Percentiles rank a stretch among this genome's conserved stretches.
Conservation (phyloP, 495 filamentous ascomycete genomes). For the Astrothelium macrocarpum region DNA sequence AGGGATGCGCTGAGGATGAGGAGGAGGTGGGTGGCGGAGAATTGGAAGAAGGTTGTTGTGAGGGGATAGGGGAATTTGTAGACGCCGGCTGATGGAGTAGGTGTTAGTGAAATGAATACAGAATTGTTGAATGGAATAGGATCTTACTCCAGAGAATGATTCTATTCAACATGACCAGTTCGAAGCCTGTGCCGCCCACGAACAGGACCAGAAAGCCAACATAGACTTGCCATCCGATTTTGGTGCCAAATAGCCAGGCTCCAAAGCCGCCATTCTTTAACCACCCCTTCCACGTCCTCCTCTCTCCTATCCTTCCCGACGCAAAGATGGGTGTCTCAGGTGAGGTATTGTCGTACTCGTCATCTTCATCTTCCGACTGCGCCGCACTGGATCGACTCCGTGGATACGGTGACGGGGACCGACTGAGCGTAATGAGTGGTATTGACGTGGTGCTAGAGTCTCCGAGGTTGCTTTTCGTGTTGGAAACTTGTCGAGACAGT, state of each 20-base stretch:
- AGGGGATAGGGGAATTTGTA: conserved; percentile 46
- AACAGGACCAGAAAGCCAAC: conserved; percentile 39
- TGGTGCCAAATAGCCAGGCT: conserved; percentile 41
- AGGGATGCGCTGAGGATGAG: conserved; percentile 32
- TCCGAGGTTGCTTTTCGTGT: conserved; percentile 17
- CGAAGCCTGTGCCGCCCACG: conserved; percentile 35
- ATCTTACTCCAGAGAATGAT: conserved; percentile 39
- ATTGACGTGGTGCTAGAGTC: conserved; percentile 23
- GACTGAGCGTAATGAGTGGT: conserved; percentile 33
- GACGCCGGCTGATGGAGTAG: conserved; percentile 36
- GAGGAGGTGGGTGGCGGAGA: conserved; percentile 40
- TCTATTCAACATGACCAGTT: conserved; percentile 39
- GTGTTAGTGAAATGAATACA: conserved; percentile 8
- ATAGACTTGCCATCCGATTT: conserved; percentile 41
- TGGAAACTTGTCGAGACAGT: conserved; percentile 20
- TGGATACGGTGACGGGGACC: conserved; percentile 33
- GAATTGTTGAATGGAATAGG: conserved; percentile 4
- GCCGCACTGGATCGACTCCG: conserved; percentile 25
- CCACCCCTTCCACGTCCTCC: conserved; percentile 23
- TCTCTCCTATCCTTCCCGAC: conserved; percentile 19
- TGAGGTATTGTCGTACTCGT: conserved; percentile 23
- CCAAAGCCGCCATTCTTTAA: conserved; percentile 37
- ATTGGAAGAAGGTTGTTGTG: conserved; percentile 40
- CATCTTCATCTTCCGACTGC: conserved; percentile 35
- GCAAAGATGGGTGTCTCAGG: conserved; percentile 19